Evolutionary conservation across 352 stramenopile genomes (phyloP).

Genomic region (Plasmopara muralis): DNA sequence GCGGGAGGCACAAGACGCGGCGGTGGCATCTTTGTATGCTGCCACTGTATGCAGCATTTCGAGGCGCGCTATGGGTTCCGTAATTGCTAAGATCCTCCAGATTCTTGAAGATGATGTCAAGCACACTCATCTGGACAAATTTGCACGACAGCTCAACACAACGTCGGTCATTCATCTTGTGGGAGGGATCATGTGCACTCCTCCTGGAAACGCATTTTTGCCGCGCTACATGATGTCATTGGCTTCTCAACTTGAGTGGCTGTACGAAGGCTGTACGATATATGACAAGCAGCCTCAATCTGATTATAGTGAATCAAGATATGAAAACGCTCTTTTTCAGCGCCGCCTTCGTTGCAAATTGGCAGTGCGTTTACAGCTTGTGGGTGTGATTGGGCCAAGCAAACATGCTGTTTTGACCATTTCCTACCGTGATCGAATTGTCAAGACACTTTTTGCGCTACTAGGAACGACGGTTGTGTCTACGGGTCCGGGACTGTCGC

Average conservation of each 20-base stretch:
- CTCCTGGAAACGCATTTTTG: conserved; percentile 58
- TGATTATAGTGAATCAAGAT: conserved; percentile 4
- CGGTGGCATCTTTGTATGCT: conserved; percentile 73
- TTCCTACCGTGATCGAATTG: conserved; percentile 79
- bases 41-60: conserved; percentile 78
- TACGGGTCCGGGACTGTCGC: conserved; percentile 49
- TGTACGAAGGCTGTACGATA: conserved; percentile 54
- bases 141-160: conserved; percentile 56
- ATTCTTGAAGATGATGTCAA: conserved; percentile 80
- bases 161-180: conserved; percentile 67
- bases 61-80: conserved; percentile 66
- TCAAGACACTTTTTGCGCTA: conserved; percentile 74
- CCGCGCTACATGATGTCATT: conserved; percentile 86
- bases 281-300: conserved; percentile 35
- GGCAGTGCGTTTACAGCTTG: conserved; percentile 67
- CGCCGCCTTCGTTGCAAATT: conserved; percentile 66
- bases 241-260: conserved; percentile 62
- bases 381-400: conserved; percentile 60
- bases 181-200: conserved; percentile 67
- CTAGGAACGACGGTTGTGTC: conserved; percentile 62
- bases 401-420: conserved; percentile 77
- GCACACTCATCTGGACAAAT: conserved; percentile 47
- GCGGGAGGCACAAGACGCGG: conserved; percentile 56
- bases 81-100: conserved; percentile 75
- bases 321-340: conserved; percentile 27